These are phyloP conservation scores for Pyrus communis DNA, from an alignment of 306 rosid genomes.

Conservation along the genomic window DNA sequence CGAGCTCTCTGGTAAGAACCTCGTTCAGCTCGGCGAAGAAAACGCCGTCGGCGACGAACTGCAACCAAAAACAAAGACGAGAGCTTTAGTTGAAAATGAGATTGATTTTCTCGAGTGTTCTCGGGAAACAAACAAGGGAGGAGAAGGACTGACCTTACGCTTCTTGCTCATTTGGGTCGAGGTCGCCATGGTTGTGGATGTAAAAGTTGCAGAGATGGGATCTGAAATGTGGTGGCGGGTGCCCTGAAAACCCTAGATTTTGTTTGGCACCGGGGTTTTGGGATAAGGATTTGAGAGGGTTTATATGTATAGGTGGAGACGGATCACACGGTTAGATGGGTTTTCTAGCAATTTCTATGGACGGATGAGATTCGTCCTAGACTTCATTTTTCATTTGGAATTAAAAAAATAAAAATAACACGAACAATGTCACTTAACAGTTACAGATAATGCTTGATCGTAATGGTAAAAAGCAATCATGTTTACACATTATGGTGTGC, in stretches of 20 bases:
- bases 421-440: no score
- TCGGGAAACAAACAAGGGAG: neutral
- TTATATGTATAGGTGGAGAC: neutral
- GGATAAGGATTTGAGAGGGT: neutral
- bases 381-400: neutral
- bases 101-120: neutral
- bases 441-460: no score
- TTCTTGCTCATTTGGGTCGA: constrained; percentile 62
- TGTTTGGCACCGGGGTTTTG: neutral
- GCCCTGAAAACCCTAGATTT: constrained; percentile 38
- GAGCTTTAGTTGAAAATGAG: neutral
- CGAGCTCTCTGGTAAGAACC: constrained; percentile 67
- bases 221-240: constrained; percentile 12
- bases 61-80: neutral
- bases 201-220: constrained; percentile 5
- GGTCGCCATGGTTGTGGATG: constrained; percentile 17
- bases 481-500: no score
- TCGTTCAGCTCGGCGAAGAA: constrained; percentile 76
- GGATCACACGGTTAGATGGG: constrained; percentile 17
- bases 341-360: neutral
- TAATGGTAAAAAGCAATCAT: no score
- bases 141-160: constrained; percentile 44
- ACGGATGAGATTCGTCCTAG: constrained; percentile 18
- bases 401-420: no score
- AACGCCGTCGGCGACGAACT: constrained; percentile 69